Evolutionary conservation across 805 yeast genomes (phyloP), one percentile per base, ranked within the genome.

Genomic region (Saitoella complicata): DNA sequence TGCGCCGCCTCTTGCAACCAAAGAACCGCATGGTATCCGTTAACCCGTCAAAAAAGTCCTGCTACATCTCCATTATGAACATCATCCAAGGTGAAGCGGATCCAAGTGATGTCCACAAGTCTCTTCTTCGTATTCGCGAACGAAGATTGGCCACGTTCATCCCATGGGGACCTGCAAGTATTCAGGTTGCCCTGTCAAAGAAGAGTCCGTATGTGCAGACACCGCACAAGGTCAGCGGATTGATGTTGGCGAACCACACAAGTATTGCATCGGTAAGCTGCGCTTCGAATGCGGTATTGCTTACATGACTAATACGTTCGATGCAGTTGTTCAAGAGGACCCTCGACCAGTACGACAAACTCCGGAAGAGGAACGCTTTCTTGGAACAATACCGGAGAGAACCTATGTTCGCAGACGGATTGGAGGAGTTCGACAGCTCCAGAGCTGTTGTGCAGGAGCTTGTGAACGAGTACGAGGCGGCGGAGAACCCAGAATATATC

Each of bases 201-300:
- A 76, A 75, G 50, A 80, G 94, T 7, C 79, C 86, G 5, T 80
- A 67, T 51, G 52, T 64, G 10, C 51, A 65, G 46, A 62, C 62
- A 37, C 64, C 70, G 6, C 61, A 69, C 33, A 61, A 69, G 8
- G 75, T 83, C 4, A 78, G 78, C 52, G 97, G 97, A 1, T 67
- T 86, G 50, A 83, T 80, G 76, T 65, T 91, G 29, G 73, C 93
- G 5, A 91, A 91, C 60, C 76, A 82, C 43, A 78, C 96, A 0
- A 75, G 86, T 1, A 75, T 88, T 7, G 70, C 77, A 2, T 70
- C 76, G 9, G 48, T 51, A 43, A 31, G 49, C 30, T 5, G 30
- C 7, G 31, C 9, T 45, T 5, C 11, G 35, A 11, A 7, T 32
- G 11, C n/a, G 8, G 12, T 4, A 37, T 10, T 9, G 12, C 8